Evolutionary conservation across 31 red algal genomes (phyloP), one percentile per base, ranked within the genome.

Genomic region (Endocladia muricata): DNA sequence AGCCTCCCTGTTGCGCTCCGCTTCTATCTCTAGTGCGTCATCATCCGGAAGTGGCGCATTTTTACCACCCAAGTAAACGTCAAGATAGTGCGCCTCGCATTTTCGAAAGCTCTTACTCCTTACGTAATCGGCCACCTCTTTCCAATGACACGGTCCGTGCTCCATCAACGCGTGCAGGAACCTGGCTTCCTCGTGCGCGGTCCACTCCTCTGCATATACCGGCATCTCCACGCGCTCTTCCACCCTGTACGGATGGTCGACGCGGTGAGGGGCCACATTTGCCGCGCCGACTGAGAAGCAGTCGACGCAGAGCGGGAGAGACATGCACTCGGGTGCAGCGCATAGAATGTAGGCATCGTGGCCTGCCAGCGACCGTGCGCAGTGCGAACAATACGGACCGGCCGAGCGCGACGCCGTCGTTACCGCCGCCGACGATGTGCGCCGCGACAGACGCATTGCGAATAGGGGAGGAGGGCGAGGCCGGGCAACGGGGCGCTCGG

Each of bases 231-330:
- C 66, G 21, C 61, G 51, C 23, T 88, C 74, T n/a, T 92, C 72
- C 37, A 94, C 74, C n/a, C 91, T 69, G 66, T 94, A 98, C 3
- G 87, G 81, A 74, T 98, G 95, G 30, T 63, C 41, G n/a, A 74
- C 37, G 17, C 59, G 32, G 77, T 94, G 95, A 7, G 91, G 95
- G 33, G 38, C 55, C 8, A 78, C 29, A 47, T 84, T 64, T 9
- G 57, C 54, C 6, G 90, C 95, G 42, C 91, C 95, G 47, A 98
- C 95, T 2, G 81, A 81, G 55, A 98, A 98, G 76, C 95, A 98
- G 57, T 90, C 82, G 51, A 94, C 41, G 57, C 95, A 98, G 28
- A 92, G 68, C 73, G 85, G 55, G 58, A 77, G 81, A 26, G 73
- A 75, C 55, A 76, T 40, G 60, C 83, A 86, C 13, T n/a, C 33